Conservation (phyloP, 331 rosid species). For the Acacia pycnantha region DNA sequence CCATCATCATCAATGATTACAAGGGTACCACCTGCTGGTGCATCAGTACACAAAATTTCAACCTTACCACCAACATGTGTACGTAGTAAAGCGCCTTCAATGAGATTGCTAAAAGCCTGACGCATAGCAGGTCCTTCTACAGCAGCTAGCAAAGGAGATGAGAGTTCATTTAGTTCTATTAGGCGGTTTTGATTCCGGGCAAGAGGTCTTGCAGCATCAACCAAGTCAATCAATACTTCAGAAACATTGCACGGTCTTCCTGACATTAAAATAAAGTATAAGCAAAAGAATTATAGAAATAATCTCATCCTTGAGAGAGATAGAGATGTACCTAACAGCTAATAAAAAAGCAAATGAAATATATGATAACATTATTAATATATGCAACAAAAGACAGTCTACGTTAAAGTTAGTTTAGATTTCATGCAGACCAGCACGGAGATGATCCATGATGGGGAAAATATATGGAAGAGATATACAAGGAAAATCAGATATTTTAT, state of each 20-base stretch:
- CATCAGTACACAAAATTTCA: conserved; percentile 67
- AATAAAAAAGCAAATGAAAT: background rate
- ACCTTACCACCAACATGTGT: conserved; percentile 86
- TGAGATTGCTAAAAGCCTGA: conserved; percentile 91
- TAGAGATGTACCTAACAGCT: background rate
- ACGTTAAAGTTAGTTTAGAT: conserved; percentile 4
- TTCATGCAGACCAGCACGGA: background rate
- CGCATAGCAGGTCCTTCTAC: conserved; percentile 91
- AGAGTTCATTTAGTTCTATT: conserved; percentile 57
- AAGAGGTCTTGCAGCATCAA: conserved; percentile 79
- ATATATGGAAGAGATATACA: background rate
- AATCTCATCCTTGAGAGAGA: conserved; percentile 1
- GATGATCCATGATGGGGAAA: background rate
- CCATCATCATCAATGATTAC: conserved; percentile 91
- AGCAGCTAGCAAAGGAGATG: conserved; percentile 61
- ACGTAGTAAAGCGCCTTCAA: conserved; percentile 86
- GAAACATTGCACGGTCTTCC: conserved; percentile 97
- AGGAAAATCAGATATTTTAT: background rate
- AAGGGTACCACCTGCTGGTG: conserved; percentile 94
- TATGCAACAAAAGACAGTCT: conserved; percentile 2
- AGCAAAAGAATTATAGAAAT: conserved; percentile 37
- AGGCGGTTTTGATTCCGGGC: conserved; percentile 67
- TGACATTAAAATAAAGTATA: conserved; percentile 62
- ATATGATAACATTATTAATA: background rate
- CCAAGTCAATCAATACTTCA: conserved; percentile 72